Evolutionary conservation across 495 filamentous ascomycete species (phyloP), one percentile per base, ranked within the genome.

Genomic region (Penicillium desertorum): DNA sequence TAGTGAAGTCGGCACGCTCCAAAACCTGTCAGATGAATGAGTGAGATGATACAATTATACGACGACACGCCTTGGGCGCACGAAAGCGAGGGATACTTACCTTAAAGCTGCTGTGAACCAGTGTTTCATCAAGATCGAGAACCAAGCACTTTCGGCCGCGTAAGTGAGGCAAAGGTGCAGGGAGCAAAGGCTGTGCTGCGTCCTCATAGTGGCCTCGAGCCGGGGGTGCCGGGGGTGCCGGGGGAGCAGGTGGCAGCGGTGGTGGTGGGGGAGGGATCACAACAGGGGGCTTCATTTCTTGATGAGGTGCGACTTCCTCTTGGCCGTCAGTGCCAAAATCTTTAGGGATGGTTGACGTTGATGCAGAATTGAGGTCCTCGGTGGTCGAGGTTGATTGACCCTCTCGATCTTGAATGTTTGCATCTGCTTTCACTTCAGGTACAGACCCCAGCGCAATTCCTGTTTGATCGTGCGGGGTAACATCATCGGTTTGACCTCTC

Each of bases 21-120:
- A 99, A 83, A 61, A 98, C 92, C 94, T 98, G 61, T 19, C 51
- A 41, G 59, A 11, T 60, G 79, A 65, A 73, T 56, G 14, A 59
- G 66, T 48, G 47, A 16, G 14, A 14, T 59, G 48, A 58, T 14
- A 59, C 36, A 45, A 41, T 52, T 8, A 45, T 44, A 58, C 36
- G 45, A 44, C 47, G 14, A 45, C 29, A 36, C 45, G 39, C n/a
- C 23, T 10, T 30, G n/a, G 7, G 44, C 8, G 17, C 4, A 9
- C 12, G 23, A 56, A 32, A 19, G 20, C n/a, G 44, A 41, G 20
- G 36, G 41, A 56, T 34, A 29, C 70, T 65, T 75, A 96, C 94
- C 86, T 99, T 99, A 74, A 99, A 99, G 65, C 94, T 98, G 71
- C 94, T 98, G 73, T 99, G 94, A 20, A 99, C 94, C 36, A 99